Conservation (phyloP, 2,329 filamentous ascomycete genomes). For the Neoscytalidium dimidiatum region DNA sequence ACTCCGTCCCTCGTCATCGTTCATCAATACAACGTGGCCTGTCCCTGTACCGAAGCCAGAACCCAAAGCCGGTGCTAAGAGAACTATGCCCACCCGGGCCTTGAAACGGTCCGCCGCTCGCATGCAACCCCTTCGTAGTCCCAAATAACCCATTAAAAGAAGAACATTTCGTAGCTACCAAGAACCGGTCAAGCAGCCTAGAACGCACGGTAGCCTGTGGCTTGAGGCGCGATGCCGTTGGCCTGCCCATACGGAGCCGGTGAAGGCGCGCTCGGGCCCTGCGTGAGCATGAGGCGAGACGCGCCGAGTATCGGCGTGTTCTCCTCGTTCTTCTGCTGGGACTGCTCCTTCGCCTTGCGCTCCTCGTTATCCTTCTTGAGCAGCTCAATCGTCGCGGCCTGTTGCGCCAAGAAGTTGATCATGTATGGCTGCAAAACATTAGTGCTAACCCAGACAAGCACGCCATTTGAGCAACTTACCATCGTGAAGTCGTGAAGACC, state of each 20-base stretch:
- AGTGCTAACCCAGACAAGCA: constrained; percentile 9
- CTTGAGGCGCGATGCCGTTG: constrained; percentile 87
- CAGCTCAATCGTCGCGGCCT: constrained; percentile 78
- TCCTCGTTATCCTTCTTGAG: constrained; percentile 97
- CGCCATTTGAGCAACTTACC: constrained; percentile 43
- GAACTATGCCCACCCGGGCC: neutral
- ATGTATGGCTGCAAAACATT: constrained; percentile 70
- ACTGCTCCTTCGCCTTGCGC: constrained; percentile 70
- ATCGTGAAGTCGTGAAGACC: constrained; percentile 96
- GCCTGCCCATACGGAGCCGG: constrained; percentile 74
- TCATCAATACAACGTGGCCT: constrained; percentile 17
- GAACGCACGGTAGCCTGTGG: constrained; percentile 61
- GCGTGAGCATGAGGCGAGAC: constrained; percentile 91
- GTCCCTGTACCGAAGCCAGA: constrained; percentile 9
- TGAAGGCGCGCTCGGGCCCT: constrained; percentile 68
- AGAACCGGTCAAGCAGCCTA: constrained; percentile 24
- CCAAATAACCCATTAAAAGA: constrained; percentile 15
- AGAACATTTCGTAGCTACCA: constrained; percentile 11
- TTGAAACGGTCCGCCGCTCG: neutral
- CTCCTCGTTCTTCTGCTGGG: constrained; percentile 87
- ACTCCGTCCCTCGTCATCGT: constrained; percentile 12
- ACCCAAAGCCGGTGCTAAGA: constrained; percentile 2
- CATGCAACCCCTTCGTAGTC: constrained; percentile 13
- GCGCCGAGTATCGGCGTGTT: constrained; percentile 90
- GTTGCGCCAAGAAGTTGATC: constrained; percentile 96